Evolutionary conservation across 371 early-diverging fungal species (phyloP), one percentile per base, ranked within the genome.

Genomic region (Mortierella sp.): DNA sequence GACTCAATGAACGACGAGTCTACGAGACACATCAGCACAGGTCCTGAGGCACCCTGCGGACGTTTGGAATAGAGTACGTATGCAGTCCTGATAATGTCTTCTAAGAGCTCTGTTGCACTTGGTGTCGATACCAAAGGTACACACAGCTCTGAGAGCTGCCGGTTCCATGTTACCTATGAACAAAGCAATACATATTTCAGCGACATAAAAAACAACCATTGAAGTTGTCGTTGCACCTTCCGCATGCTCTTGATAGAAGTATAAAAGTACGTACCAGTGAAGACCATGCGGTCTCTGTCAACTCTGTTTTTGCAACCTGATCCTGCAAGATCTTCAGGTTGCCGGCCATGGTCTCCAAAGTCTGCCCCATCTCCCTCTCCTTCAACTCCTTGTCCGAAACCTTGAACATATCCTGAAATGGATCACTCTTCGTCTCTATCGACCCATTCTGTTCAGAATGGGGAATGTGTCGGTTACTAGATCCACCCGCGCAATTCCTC

Each of bases 141-240:
- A 35, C 80, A 80, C 3, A 83, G 35, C 29, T 43, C 77, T 12
- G 84, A 83, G 18, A 83, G 72, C 46, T 80, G 75, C 44, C n/a
- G 54, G 24, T 14, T 83, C 84, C 84, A 83, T 29, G 38, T 12
- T n/a, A 56, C 58, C 83, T 82, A 46, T 24, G 46, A 29, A 63
- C 32, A 16, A 43, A 44, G 3, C 27, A 68, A 58, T 27, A 60
- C 29, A 21, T 24, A 0, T 43, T n/a, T 29, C 1, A 1, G 21
- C 21, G 29, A 11, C 51, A 63, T 18, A 35, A 14, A 35, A 14
- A 54, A 41, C 24, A 24, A 16, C 0, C 54, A 16, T 4, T 54
- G 54, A 54, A 54, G 24, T 29, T 5, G 8, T 56, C 10, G 0
- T 3, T 24, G 12, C 18, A 8, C n/a, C 46, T 48, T 4, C 27